These are phyloP conservation scores for Heritiera littoralis DNA, from an alignment of 345 rosid species.

Conservation along the genomic window DNA sequence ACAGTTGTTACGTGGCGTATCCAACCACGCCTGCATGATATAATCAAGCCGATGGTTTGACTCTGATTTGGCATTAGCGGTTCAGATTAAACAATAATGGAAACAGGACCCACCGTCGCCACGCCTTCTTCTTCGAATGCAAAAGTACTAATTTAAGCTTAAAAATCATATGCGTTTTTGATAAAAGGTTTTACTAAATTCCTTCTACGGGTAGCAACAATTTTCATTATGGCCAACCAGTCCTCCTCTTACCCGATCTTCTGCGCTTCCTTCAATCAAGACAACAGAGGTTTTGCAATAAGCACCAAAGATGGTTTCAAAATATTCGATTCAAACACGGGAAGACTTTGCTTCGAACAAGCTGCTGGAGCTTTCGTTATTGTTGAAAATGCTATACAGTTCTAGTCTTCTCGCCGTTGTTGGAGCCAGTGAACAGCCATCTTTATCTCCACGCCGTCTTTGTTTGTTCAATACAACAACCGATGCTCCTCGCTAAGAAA, in stretches of 20 bases:
- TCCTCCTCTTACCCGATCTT: conserved; percentile 57
- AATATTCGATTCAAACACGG: conserved; percentile 72
- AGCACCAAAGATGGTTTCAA: conserved; percentile 73
- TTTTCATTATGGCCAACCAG: conserved; percentile 52
- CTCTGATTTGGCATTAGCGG: too few relatives aligned
- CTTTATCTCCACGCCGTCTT: conserved; percentile 77
- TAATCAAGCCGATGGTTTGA: too few relatives aligned
- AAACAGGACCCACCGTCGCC: too few relatives aligned
- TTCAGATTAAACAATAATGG: too few relatives aligned
- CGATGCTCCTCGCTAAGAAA: conserved; percentile 66
- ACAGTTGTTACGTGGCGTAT: too few relatives aligned
- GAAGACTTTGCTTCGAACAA: conserved; percentile 82
- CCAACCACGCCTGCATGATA: too few relatives aligned
- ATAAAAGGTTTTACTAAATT: too few relatives aligned
- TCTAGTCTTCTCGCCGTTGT: conserved; percentile 91
- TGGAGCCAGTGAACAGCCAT: conserved; percentile 89
- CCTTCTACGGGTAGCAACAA: too few relatives aligned
- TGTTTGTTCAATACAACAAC: conserved; percentile 73
- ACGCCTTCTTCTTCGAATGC: too few relatives aligned
- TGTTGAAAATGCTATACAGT: conserved; percentile 88
- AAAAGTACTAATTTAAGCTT: too few relatives aligned
- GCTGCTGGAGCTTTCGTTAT: conserved; percentile 70
- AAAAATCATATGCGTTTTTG: too few relatives aligned
- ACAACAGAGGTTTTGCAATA: conserved; percentile 77
- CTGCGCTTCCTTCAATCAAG: conserved; percentile 87